Evolutionary conservation across 1,284 basidiomycete species (phyloP).

Genomic region (Calocybe gambosa): DNA sequence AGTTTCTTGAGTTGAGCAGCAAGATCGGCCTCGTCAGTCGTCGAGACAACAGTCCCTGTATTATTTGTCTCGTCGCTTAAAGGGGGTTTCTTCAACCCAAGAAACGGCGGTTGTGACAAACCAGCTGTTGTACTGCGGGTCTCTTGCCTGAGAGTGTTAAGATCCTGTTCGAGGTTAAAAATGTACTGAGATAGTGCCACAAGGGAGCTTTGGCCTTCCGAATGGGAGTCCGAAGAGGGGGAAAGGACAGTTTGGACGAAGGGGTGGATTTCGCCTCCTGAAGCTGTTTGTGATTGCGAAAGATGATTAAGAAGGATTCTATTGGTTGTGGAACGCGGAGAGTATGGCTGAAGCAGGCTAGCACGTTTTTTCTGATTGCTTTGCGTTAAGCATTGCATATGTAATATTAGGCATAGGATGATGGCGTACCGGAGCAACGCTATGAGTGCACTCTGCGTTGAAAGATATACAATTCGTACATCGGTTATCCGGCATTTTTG

Average conservation of each 20-base stretch:
- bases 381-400: no score
- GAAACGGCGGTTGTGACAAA: not conserved
- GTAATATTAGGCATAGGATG: not conserved
- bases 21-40: slow-evolving; percentile 10
- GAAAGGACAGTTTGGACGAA: slow-evolving; percentile 12
- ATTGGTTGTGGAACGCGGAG: no score
- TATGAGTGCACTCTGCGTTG: slow-evolving; percentile 16
- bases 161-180: slow-evolving; percentile 13
- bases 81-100: not conserved
- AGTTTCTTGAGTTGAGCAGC: slow-evolving; percentile 12
- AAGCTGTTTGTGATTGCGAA: not conserved
- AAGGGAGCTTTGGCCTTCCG: slow-evolving; percentile 9
- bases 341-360: not conserved
- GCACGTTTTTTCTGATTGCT: slow-evolving; percentile 9
- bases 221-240: slow-evolving; percentile 5
- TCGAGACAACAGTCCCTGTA: not conserved
- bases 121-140: not conserved
- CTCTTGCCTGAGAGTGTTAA: slow-evolving; percentile 9
- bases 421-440: slow-evolving; percentile 10
- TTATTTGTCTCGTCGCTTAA: not conserved
- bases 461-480: slow-evolving; percentile 19
- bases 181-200: slow-evolving; percentile 14
- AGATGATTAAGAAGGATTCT: not conserved
- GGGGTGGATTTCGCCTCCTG: slow-evolving; percentile 7
- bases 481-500: slow-evolving; percentile 15